Conservation (phyloP, 192 early-diverging fungal species). For the Dispira simplex region DNA sequence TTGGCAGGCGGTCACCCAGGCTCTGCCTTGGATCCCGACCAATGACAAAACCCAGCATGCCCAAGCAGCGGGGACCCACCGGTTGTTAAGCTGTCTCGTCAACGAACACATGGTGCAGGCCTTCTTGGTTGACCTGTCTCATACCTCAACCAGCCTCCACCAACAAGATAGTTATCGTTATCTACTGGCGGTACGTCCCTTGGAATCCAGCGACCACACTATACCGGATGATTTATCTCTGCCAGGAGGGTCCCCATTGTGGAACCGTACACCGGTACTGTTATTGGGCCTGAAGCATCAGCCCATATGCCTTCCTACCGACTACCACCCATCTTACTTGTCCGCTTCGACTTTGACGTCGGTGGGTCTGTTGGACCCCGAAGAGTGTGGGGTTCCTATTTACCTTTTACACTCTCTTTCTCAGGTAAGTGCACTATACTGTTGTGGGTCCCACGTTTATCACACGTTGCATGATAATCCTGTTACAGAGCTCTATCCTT, state of each 20-base stretch:
- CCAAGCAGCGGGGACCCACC: constrained; percentile 33
- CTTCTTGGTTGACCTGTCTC: constrained; percentile 23
- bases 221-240: constrained; percentile 14
- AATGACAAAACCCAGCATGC: constrained; percentile 13
- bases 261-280: neutral
- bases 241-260: constrained; percentile 6
- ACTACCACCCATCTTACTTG: neutral
- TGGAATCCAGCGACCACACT: constrained; percentile 14
- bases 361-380: constrained; percentile 24
- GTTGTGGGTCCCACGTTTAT: too few species aligned
- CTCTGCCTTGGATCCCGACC: neutral
- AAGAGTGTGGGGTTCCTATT: constrained; percentile 13
- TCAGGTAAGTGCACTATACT: neutral
- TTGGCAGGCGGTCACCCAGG: neutral
- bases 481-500: too few species aligned
- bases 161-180: constrained; percentile 8
- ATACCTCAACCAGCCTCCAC: too few species aligned
- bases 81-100: constrained; percentile 36
- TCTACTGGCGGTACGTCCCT: constrained; percentile 14
- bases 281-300: neutral
- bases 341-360: neutral
- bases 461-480: too few species aligned
- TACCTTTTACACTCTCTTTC: neutral
- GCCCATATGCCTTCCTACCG: neutral
- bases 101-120: constrained; percentile 35